Conservation (phyloP, 805 yeast genomes). For the Teunomyces panamensis region DNA sequence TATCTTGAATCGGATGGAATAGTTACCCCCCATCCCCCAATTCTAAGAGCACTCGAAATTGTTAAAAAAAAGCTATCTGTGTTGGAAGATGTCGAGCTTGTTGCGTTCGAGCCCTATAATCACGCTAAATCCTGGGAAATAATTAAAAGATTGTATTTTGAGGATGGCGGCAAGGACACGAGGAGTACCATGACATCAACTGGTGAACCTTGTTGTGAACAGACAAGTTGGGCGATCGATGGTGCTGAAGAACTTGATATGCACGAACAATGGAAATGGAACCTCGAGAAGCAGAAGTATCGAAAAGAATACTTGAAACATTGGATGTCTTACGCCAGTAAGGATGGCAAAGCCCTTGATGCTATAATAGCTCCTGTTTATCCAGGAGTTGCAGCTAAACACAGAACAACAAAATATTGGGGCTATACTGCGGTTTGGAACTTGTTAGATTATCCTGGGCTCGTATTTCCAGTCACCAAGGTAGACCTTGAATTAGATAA, state of each 20-base stretch:
- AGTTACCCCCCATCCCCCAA: constrained; percentile 56
- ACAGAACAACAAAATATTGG: constrained; percentile 67
- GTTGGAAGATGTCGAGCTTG: constrained; percentile 45
- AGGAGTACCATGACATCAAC: constrained; percentile 52
- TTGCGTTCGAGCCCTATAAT: constrained; percentile 35
- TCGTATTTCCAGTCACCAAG: constrained; percentile 42
- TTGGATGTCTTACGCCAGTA: constrained; percentile 46
- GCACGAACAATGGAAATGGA: constrained; percentile 55
- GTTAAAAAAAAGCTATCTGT: constrained; percentile 31
- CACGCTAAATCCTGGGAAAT: not conserved
- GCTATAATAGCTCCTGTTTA: constrained; percentile 66
- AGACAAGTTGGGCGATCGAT: constrained; percentile 60
- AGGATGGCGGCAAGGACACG: constrained; percentile 59
- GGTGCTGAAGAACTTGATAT: constrained; percentile 46
- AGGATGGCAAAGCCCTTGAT: constrained; percentile 38
- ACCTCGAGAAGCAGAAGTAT: constrained; percentile 52
- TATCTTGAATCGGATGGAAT: constrained; percentile 42
- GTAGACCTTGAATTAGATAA: constrained; percentile 13
- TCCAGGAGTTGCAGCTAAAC: constrained; percentile 68
- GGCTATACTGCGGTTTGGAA: constrained; percentile 77
- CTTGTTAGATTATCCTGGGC: constrained; percentile 67
- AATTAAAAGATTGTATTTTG: constrained; percentile 44
- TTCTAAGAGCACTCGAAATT: constrained; percentile 53
- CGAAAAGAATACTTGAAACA: constrained; percentile 55
- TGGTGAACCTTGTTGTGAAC: constrained; percentile 69